phyloP scores from a whole-genome alignment of 345 rosid species.

The Syzygium aromaticum region DNA sequence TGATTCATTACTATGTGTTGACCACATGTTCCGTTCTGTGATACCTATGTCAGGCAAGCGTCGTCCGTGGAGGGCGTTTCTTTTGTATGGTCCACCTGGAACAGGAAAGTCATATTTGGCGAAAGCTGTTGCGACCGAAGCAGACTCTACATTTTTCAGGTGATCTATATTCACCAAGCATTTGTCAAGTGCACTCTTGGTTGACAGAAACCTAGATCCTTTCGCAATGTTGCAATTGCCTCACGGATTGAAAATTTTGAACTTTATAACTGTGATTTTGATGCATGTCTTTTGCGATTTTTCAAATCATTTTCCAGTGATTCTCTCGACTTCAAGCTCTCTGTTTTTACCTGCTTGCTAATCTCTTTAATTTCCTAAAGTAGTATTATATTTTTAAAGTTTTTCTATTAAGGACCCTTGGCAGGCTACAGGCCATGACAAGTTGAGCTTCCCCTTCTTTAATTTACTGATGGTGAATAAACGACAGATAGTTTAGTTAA shows the following conservation, averaged over 20 bases:
- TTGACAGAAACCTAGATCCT: neutral
- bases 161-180: constrained; percentile 7
- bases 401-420: neutral
- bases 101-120: constrained; percentile 95
- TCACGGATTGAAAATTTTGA: neutral
- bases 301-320: neutral
- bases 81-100: constrained; percentile 93
- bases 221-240: neutral
- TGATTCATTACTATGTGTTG: neutral
- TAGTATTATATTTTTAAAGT: neutral
- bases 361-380: neutral
- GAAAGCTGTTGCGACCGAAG: constrained; percentile 96
- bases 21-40: neutral
- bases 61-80: constrained; percentile 87
- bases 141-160: constrained; percentile 94
- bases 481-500: neutral
- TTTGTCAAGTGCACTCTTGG: neutral
- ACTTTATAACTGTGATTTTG: neutral
- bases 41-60: constrained; percentile 59
- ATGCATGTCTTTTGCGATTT: neutral
- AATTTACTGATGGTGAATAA: neutral
- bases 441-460: neutral
- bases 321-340: neutral
- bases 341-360: neutral
- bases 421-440: neutral